Percentiles rank a stretch among this genome's conserved stretches.
phyloP scores from a whole-genome alignment of 495 filamentous ascomycete genomes.

The Aspergillus diversus region DNA sequence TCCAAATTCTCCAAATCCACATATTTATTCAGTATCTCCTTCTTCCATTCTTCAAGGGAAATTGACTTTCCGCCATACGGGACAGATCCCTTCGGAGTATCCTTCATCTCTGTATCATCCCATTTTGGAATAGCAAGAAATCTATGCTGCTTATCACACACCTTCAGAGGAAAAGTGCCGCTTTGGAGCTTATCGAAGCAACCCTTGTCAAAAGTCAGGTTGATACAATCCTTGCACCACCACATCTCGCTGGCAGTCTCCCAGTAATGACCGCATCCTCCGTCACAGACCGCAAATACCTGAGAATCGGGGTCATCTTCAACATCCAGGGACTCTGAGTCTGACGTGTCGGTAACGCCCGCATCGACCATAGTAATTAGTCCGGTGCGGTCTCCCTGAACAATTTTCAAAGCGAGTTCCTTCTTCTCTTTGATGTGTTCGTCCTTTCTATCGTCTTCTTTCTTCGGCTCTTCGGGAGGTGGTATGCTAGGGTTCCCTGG shows the following conservation, averaged over 20 bases:
- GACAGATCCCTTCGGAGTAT: slow-evolving; percentile 32
- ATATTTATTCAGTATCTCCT: slow-evolving; percentile 31
- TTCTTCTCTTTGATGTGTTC: slow-evolving; percentile 11
- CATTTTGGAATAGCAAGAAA: slow-evolving; percentile 41
- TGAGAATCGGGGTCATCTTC: slow-evolving; percentile 10
- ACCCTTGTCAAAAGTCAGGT: slow-evolving; percentile 31
- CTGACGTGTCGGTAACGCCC: slow-evolving; percentile 9
- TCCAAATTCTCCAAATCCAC: slow-evolving; percentile 16
- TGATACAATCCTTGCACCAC: slow-evolving; percentile 42
- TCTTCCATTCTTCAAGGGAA: slow-evolving; percentile 42
- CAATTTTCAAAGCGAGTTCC: background rate
- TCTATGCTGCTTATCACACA: slow-evolving; percentile 41
- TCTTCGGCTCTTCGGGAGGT: slow-evolving; percentile 6
- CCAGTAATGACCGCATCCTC: slow-evolving; percentile 29
- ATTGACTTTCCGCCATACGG: slow-evolving; percentile 36
- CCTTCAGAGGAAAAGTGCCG: slow-evolving; percentile 30
- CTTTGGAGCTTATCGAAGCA: slow-evolving; percentile 34
- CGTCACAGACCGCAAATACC: slow-evolving; percentile 29
- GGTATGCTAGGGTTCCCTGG: background rate
- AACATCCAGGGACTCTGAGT: background rate
- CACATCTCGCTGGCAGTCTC: slow-evolving; percentile 33
- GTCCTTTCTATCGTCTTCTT: background rate
- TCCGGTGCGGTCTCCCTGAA: slow-evolving; percentile 6
- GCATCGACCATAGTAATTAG: background rate
- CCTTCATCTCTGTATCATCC: slow-evolving; percentile 28